These are phyloP conservation scores for Amanita rubescens DNA, from an alignment of 768 basidiomycete species.

Conservation along the genomic window DNA sequence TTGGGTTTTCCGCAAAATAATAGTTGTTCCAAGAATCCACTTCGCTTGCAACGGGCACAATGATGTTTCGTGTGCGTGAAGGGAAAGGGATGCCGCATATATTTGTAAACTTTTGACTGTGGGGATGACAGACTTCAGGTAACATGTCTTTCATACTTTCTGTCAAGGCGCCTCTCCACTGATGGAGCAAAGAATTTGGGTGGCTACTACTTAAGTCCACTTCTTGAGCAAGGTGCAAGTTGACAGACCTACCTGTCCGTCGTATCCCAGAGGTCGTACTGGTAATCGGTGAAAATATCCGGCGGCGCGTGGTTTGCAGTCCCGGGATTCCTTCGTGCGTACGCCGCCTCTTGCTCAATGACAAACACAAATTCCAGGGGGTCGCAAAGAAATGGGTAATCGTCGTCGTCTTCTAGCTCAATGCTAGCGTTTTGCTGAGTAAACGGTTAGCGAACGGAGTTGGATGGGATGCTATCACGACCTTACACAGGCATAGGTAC, in stretches of 20 bases:
- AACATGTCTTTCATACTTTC: not conserved
- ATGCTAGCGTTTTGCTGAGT: not conserved
- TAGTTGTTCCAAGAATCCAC: slow-evolving; percentile 4
- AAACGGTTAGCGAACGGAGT: not conserved
- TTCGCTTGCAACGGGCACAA: not conserved
- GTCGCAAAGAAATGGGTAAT: not conserved
- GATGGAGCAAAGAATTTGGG: not conserved
- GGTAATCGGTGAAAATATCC: not conserved
- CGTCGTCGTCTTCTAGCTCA: not conserved
- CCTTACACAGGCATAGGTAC: not conserved
- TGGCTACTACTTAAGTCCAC: not conserved
- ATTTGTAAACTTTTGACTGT: not conserved
- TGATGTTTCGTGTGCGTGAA: not conserved
- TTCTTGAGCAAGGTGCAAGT: not conserved
- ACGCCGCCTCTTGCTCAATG: not conserved
- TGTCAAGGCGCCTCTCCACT: not conserved
- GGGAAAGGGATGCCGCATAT: slow-evolving; percentile 4
- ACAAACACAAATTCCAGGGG: not conserved
- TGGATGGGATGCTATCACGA: not conserved
- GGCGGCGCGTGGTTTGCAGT: not conserved
- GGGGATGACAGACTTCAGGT: slow-evolving; percentile 1
- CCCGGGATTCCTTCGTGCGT: not conserved
- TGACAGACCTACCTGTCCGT: not conserved
- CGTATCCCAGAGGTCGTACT: not conserved
- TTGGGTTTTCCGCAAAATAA: slow-evolving; percentile 1